phyloP scores from a whole-genome alignment of 495 filamentous ascomycete species.

The Geoglossum glabrum region DNA sequence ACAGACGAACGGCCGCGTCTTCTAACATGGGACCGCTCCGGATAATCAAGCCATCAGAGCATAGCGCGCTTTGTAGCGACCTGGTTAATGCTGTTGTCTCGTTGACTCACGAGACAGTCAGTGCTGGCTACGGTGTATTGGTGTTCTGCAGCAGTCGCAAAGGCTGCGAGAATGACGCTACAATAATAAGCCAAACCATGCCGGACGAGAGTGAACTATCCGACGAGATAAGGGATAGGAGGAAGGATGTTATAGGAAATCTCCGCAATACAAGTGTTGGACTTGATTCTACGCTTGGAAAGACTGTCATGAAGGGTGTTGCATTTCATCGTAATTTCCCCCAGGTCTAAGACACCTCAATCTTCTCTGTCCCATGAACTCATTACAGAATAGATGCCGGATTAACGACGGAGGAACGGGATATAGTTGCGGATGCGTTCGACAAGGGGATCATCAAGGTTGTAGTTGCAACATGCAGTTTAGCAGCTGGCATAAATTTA shows the following conservation, averaged over 20 bases:
- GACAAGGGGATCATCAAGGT: constrained; percentile 49
- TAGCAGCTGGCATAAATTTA: constrained; percentile 72
- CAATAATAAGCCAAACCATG: constrained; percentile 41
- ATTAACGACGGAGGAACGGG: constrained; percentile 61
- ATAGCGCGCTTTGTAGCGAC: constrained; percentile 40
- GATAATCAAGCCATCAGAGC: constrained; percentile 30
- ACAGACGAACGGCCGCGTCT: constrained; percentile 15
- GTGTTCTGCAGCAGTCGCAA: constrained; percentile 58
- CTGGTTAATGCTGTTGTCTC: constrained; percentile 50
- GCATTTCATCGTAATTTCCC: constrained; percentile 49
- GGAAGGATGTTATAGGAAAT: constrained; percentile 47
- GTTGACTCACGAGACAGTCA: constrained; percentile 43
- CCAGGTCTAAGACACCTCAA: neutral
- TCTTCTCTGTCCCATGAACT: neutral
- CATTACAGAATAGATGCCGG: constrained; percentile 34
- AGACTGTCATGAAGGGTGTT: constrained; percentile 42
- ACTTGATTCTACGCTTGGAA: constrained; percentile 44
- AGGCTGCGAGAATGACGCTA: constrained; percentile 42
- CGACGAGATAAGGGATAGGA: constrained; percentile 29
- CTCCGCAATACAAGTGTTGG: constrained; percentile 46
- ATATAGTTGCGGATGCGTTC: constrained; percentile 52
- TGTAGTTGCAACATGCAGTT: constrained; percentile 62
- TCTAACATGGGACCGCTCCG: constrained; percentile 26
- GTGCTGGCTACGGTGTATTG: constrained; percentile 47
- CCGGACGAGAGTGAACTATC: constrained; percentile 24